Conservation (phyloP, 2,329 filamentous ascomycete genomes). For the Calonectria pteridis region DNA sequence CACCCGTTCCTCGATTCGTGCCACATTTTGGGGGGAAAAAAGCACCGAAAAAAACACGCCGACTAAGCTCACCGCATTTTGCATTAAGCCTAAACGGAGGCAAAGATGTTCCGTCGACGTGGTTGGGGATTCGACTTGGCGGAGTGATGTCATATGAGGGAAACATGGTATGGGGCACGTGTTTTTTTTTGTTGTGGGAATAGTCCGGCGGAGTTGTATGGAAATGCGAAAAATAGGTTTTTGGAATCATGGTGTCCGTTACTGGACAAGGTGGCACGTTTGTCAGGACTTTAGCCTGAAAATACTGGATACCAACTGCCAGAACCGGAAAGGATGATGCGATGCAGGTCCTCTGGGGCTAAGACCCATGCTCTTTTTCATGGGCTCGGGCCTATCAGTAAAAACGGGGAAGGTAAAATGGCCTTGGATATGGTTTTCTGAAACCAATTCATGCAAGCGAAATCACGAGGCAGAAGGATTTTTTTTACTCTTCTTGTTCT, state of each 20-base stretch:
- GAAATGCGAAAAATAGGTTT: neutral
- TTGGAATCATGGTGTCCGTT: conserved; percentile 3
- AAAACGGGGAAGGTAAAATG: neutral
- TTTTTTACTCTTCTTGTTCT: neutral
- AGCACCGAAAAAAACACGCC: neutral
- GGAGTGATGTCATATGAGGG: neutral
- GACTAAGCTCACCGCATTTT: neutral
- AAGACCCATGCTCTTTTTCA: neutral
- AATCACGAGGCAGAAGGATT: neutral
- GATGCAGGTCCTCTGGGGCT: neutral
- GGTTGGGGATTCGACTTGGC: neutral
- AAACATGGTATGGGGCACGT: no score
- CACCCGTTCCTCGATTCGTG: neutral
- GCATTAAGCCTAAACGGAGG: neutral
- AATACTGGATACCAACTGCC: neutral
- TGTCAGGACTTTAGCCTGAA: neutral
- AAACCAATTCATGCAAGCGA: conserved; percentile 2
- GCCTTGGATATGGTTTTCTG: neutral
- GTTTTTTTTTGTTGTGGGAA: neutral
- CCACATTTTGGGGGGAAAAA: neutral
- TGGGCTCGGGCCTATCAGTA: neutral
- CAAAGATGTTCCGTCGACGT: neutral
- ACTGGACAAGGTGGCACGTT: neutral
- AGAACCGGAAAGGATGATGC: neutral
- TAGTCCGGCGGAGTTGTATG: neutral